phyloP scores from a whole-genome alignment of 805 yeast species.

The Blastobotrys robertii region DNA sequence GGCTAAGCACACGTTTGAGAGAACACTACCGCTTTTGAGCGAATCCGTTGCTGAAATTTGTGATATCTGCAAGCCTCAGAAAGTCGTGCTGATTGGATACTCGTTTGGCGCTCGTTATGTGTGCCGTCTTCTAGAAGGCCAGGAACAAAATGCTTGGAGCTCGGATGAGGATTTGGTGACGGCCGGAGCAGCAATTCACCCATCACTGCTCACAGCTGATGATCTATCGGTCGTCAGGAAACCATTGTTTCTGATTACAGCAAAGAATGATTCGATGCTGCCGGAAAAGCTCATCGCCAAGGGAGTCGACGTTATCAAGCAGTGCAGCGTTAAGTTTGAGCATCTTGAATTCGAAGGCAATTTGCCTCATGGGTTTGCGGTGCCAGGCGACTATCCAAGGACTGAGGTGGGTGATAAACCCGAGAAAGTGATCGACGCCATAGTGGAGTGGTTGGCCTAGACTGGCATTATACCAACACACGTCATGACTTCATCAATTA shows the following conservation, averaged over 20 bases:
- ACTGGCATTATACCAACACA: neutral
- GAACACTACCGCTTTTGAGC: constrained; percentile 20
- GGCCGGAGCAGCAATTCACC: constrained; percentile 23
- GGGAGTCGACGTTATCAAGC: constrained; percentile 13
- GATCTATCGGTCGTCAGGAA: constrained; percentile 22
- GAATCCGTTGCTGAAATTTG: constrained; percentile 22
- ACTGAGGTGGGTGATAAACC: constrained; percentile 27
- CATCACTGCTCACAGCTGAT: constrained; percentile 20
- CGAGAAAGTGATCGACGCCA: constrained; percentile 13
- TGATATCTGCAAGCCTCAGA: constrained; percentile 20
- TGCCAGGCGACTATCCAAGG: constrained; percentile 32
- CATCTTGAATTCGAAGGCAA: constrained; percentile 7
- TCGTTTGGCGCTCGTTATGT: constrained; percentile 28
- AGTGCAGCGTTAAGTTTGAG: constrained; percentile 11
- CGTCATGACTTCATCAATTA: too few species aligned
- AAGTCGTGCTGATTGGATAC: constrained; percentile 24
- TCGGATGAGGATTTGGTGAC: constrained; percentile 19
- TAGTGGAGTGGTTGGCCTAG: constrained; percentile 6
- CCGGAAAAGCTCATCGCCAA: constrained; percentile 15
- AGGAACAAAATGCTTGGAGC: constrained; percentile 17
- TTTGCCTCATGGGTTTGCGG: constrained; percentile 35
- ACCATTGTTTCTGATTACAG: constrained; percentile 21
- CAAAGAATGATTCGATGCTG: constrained; percentile 21
- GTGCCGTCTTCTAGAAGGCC: constrained; percentile 20
- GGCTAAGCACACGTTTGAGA: constrained; percentile 26